A percentile compares a stretch with the other conserved stretches of the same genome.
phyloP scores from a whole-genome alignment of 23 red algal genomes.

The Porphyridium purpureum region DNA sequence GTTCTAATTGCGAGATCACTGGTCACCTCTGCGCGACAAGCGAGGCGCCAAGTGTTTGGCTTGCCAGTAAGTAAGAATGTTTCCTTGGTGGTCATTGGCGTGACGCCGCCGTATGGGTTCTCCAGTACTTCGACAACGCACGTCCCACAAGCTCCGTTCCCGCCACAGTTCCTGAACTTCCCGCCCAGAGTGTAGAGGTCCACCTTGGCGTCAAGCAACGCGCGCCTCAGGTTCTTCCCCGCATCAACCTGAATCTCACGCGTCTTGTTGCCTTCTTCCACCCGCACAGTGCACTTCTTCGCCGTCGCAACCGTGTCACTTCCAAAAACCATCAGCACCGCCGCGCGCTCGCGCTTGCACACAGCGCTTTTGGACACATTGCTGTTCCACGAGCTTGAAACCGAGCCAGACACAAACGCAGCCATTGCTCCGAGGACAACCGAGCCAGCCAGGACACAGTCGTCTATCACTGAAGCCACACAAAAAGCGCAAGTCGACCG shows the following conservation, averaged over 20 bases:
- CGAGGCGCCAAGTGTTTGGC: constrained; percentile 52
- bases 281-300: too few species aligned
- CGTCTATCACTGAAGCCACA: too few species aligned
- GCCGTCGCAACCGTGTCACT: too few species aligned
- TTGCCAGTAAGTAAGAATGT: constrained; percentile 28
- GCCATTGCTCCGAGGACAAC: too few species aligned
- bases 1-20: constrained; percentile 26
- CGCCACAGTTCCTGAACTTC: constrained; percentile 74
- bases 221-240: constrained; percentile 48
- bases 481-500: too few species aligned
- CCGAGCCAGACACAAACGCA: too few species aligned
- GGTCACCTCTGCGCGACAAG: constrained; percentile 28
- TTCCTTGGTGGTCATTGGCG: constrained; percentile 14
- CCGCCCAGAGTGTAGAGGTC: constrained; percentile 80
- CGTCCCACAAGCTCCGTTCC: constrained; percentile 52
- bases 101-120: constrained; percentile 14
- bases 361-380: too few species aligned
- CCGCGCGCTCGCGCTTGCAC: too few species aligned
- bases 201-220: constrained; percentile 44
- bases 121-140: constrained; percentile 45
- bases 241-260: constrained; percentile 21
- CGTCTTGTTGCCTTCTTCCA: too few species aligned
- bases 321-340: too few species aligned
- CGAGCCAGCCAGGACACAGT: too few species aligned
- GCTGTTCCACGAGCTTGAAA: too few species aligned